Base-by-base conservation (phyloP, 139 green algal species). In the Chlamydomonas asymmetrica region DNA sequence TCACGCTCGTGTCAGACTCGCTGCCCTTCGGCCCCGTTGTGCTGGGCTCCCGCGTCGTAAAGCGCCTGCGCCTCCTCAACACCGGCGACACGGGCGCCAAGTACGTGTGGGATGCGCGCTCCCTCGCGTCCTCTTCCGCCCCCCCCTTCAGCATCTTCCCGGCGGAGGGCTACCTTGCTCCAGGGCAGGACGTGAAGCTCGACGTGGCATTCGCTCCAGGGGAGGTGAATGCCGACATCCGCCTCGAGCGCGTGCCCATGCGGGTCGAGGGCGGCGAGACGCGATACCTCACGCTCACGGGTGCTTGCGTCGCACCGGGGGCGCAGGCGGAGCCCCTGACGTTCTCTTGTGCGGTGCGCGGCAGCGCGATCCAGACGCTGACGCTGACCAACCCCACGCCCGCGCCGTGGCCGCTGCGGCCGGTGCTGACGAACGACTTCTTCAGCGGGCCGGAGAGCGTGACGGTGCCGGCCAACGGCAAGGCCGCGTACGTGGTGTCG, bases 171-270 rank as follows among this genome's bases (percentile, higher is more conserved):
- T 94, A 91, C 80, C 66, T 95, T 52, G 81, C 80, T 27, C 82
- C 87, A 9, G 80, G 78, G 31, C 87, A 93, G 71, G 85, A 93
- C 50, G 85, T 90, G n/a, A 91, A 91, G 77, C 75, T 97, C n/a
- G 89, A 95, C 49, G 84, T 97, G 63, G 84, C 82, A 6, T 97
- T 95, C 88, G 89, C 93, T 49, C 92, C 92, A 32, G 75, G 49
- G 5, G 64, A 57, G 31, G 61, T 87, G 8, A 73, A 82, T 41
- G 38, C 85, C 3, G 91, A 96, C 81, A 77, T 93, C 4, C 81
- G 89, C 20, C 80, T 89, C n/a, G 89, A 94, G 59, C 78, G 72
- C 29, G 52, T 87, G 62, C 71, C 41, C 16, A 72, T 79, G 48
- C 69, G 35, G 6, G 79, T 88, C 63, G 69, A 81, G 34, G 80